Evolutionary conservation across 2,329 filamentous ascomycete genomes (phyloP), one percentile per base, ranked within the genome.

Genomic region (Trichoderma hamatum): DNA sequence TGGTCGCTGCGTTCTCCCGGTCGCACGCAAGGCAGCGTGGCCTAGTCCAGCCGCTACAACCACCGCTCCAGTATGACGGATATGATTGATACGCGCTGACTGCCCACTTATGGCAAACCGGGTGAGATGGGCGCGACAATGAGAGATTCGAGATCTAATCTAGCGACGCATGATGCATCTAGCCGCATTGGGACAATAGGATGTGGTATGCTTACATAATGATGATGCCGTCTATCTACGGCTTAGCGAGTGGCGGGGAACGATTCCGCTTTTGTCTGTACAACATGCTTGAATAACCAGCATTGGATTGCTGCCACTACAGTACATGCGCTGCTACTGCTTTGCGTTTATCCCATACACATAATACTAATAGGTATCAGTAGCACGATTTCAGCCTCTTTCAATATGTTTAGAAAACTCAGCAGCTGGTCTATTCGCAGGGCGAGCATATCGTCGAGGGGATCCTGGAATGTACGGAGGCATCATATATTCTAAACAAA

Each of bases 111-210:
- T 19, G 49, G 43, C 46, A 49, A 49, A 21, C 43, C 19, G 9
- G 46, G 58, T 16, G 34, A 61, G 36, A 61, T 30, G 19, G 34
- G 14, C 30, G 9, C 30, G 4, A n/a, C n/a, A 30, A 30, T 11
- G 46, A 24, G 10, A 30, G 61, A 39, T 55, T 55, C 28, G 19
- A 55, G 52, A 62, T 62, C 59, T 34, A 19, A 62, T 62, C 43
- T 49, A n/a, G 26, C 26, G 28, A 6, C 28, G 59, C 52, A 32
- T 55, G 52, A 43, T 62, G 59, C 39, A 43, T 32, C 62, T 65
- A 55, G 51, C 51, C 62, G n/a, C 1, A 36, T 58, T 36, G 28
- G 54, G 28, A 21, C 24, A 30, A n/a, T 58, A 52, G 21, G 49
- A 30, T 21, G 46, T 58, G 32, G 30, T 58, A n/a, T 21, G 34